phyloP scores from a whole-genome alignment of 2,329 filamentous ascomycete genomes.

The Neopestalotiopsis rosae region DNA sequence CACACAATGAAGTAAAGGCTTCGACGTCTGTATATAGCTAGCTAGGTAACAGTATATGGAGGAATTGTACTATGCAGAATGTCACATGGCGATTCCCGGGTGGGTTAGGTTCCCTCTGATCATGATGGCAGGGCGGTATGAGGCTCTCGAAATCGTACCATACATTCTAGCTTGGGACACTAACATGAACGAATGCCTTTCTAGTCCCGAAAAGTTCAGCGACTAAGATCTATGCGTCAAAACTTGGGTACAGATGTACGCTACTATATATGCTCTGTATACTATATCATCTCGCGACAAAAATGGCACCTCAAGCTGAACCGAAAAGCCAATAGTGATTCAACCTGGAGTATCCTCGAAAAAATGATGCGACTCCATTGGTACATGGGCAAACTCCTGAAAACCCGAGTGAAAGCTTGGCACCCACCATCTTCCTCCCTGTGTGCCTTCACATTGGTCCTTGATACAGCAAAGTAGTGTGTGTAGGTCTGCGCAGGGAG shows the following conservation, averaged over 20 bases:
- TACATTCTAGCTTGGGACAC: background rate
- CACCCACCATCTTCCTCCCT: too few relatives aligned
- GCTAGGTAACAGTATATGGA: background rate
- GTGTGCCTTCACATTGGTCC: too few relatives aligned
- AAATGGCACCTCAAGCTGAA: too few relatives aligned
- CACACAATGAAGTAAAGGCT: background rate
- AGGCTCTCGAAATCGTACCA: constrained; percentile 4
- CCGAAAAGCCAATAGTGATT: too few relatives aligned
- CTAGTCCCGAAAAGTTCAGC: background rate
- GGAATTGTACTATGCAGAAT: background rate
- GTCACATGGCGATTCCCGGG: constrained; percentile 7
- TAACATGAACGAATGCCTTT: background rate
- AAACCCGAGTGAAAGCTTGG: too few relatives aligned
- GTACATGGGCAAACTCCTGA: too few relatives aligned
- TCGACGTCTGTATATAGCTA: background rate
- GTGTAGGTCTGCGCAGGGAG: background rate
- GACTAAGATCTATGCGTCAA: background rate
- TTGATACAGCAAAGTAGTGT: too few relatives aligned
- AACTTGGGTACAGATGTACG: background rate
- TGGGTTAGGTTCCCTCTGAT: background rate
- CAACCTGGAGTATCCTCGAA: too few relatives aligned
- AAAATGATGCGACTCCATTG: too few relatives aligned
- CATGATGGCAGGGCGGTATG: constrained; percentile 9
- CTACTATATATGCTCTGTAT: background rate
- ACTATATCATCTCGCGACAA: background rate